Evolutionary conservation across 768 basidiomycete genomes (phyloP).

Genomic region (Rhizopogon sp.): DNA sequence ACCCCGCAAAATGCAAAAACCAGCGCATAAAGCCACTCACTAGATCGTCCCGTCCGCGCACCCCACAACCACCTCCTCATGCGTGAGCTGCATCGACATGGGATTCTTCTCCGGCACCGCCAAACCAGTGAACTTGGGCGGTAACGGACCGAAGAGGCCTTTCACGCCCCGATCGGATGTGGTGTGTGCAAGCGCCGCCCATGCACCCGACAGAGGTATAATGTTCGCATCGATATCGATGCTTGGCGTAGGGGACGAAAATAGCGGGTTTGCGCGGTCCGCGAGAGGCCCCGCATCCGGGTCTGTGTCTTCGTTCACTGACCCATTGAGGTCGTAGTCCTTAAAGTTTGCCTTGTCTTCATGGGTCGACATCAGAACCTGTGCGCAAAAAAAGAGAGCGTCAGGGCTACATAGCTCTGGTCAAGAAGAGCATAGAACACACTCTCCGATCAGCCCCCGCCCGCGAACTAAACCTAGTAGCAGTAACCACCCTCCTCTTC

Average conservation of each 20-base stretch:
- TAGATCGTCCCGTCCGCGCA: slow-evolving; percentile 92
- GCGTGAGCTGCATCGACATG: slow-evolving; percentile 89
- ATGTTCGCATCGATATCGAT: slow-evolving; percentile 67
- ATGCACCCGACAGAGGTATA: slow-evolving; percentile 66
- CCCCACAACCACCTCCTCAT: slow-evolving; percentile 87
- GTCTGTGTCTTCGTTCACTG: not conserved
- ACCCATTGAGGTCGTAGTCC: slow-evolving; percentile 18
- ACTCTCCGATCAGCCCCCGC: slow-evolving; percentile 80
- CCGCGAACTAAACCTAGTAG: slow-evolving; percentile 82
- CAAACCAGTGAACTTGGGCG: slow-evolving; percentile 68
- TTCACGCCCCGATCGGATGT: slow-evolving; percentile 36
- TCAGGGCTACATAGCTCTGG: no score
- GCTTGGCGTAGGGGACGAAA: slow-evolving; percentile 22
- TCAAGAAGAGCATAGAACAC: slow-evolving; percentile 20
- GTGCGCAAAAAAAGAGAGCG: not conserved
- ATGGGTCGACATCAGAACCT: slow-evolving; percentile 87
- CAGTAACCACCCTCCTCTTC: slow-evolving; percentile 81
- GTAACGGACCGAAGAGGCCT: slow-evolving; percentile 59
- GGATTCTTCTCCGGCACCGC: slow-evolving; percentile 91
- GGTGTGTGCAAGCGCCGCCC: slow-evolving; percentile 59
- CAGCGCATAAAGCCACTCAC: slow-evolving; percentile 40
- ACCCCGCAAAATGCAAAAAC: not conserved
- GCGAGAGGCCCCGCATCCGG: not conserved
- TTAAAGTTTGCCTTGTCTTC: slow-evolving; percentile 43
- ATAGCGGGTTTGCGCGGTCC: slow-evolving; percentile 9